Base-by-base conservation (phyloP, 164 flowering plant genomes). In the Kingdonia uniflora region DNA sequence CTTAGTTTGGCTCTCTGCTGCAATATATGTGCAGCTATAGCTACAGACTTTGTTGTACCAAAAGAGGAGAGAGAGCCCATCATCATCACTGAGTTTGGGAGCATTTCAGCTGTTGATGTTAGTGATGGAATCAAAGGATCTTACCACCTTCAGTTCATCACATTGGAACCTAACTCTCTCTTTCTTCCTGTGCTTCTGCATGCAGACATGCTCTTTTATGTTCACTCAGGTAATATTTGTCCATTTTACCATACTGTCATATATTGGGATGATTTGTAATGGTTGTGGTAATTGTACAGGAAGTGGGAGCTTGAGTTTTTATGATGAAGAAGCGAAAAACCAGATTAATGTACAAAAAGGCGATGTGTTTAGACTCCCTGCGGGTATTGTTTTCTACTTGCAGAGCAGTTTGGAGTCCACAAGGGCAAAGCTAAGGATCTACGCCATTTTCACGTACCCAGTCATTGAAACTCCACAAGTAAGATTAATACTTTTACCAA, bases 131-230 rank as follows among this genome's bases (percentile, higher is more conserved):
- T 26, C 23, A 54, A 60, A 45, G 77, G 76, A 40, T 47, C 65
- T 12, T 76, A 69, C 64, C 79, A 76, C 56, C 80, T 92, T 51
- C 87, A 82, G 66, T 85, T 84, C 78, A 57, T 92, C 56, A 84
- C 81, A 1, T 44, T 92, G 73, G 88, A 85, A 57, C 96, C 96
- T 12, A 82, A 74, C 33, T 63, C 98, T 8, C 67, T 88, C 33
- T 77, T 92, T 46, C 94, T 92, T 57, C 98, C 96, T 0, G 82
- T 76, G 0, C 64, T 87, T 3, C 77, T 88, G 16, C 94, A 82
- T 63, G 64, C 84, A 13, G 85, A 87, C 49, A 84, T 87, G 95
- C 75, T 88, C 16, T 77, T 88, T 49, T 88, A 71, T 65, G 87
- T 86, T 19, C 73, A 74, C 41, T 67, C 96, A 45, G 95, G 98